These are phyloP conservation scores for Chlamydomonas reinhardtii DNA, from an alignment of 163 green algal genomes.

Conservation along the genomic window DNA sequence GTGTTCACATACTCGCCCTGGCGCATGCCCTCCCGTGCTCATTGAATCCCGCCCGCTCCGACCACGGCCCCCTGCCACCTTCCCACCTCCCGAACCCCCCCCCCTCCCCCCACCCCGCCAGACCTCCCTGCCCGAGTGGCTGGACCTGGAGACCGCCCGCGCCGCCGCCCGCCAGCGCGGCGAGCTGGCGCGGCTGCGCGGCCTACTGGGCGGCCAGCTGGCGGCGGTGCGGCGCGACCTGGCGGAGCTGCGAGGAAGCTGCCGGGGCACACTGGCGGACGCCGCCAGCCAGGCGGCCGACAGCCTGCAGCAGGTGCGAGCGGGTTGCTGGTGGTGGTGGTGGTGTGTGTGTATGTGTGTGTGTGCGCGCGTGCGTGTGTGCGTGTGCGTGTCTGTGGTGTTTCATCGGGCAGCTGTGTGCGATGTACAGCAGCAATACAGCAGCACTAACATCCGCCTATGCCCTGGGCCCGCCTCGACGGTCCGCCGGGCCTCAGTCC, in stretches of 20 bases:
- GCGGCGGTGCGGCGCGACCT: slow-evolving; percentile 25
- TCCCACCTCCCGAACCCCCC: too few species aligned
- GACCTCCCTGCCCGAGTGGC: slow-evolving; percentile 41
- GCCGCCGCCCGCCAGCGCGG: slow-evolving; percentile 12
- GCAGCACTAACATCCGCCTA: too few species aligned
- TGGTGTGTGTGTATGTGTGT: background rate
- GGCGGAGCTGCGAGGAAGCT: background rate
- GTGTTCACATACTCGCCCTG: too few species aligned
- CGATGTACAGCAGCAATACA: too few species aligned
- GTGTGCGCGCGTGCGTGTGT: background rate
- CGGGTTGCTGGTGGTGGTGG: background rate
- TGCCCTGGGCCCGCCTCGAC: too few species aligned
- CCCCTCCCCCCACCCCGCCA: too few species aligned
- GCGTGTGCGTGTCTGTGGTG: background rate
- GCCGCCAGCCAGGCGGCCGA: background rate
- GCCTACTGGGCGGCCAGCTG: slow-evolving; percentile 27
- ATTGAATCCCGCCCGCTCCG: too few species aligned
- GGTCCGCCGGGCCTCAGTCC: too few species aligned
- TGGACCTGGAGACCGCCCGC: slow-evolving; percentile 30
- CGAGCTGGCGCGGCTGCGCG: slow-evolving; percentile 34
- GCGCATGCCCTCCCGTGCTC: too few species aligned
- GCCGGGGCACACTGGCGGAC: background rate
- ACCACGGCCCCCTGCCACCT: too few species aligned
- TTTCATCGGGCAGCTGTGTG: background rate
- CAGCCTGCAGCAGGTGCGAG: slow-evolving; percentile 1